Evolutionary conservation across 1,139 yeast species (phyloP).

Genomic region (Kodamaea fungicola): DNA sequence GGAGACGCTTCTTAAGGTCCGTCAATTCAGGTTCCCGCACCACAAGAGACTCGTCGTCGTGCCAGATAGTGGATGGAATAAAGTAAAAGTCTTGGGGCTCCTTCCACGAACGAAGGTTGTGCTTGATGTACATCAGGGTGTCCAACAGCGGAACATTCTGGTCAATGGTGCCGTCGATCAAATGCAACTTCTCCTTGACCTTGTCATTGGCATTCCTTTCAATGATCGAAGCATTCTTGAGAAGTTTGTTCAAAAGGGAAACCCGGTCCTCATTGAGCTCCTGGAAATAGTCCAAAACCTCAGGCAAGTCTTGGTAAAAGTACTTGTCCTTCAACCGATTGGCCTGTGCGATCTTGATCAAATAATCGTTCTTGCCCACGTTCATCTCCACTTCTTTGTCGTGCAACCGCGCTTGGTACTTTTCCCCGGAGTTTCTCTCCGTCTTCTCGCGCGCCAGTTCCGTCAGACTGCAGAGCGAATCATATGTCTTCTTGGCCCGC

Average conservation of each 20-base stretch:
- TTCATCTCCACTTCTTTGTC: conserved; percentile 81
- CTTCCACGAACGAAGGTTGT: conserved; percentile 70
- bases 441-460: conserved; percentile 76
- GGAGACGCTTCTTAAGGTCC: conserved; percentile 59
- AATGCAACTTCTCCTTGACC: conserved; percentile 49
- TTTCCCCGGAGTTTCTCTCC: conserved; percentile 56
- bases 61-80: conserved; percentile 93
- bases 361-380: conserved; percentile 74
- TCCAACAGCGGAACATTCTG: conserved; percentile 77
- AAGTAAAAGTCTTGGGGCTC: conserved; percentile 86
- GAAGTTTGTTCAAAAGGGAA: conserved; percentile 63
- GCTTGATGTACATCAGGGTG: conserved; percentile 89
- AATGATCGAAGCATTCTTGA: conserved; percentile 59
- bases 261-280: conserved; percentile 81
- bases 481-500: conserved; percentile 73
- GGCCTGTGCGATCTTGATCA: conserved; percentile 77
- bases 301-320: conserved; percentile 92
- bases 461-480: conserved; percentile 73
- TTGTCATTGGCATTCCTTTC: conserved; percentile 60
- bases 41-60: conserved; percentile 82
- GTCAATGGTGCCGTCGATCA: conserved; percentile 55
- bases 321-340: conserved; percentile 91
- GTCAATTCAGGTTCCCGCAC: conserved; percentile 62
- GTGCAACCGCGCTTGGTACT: conserved; percentile 52
- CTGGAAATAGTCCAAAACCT: conserved; percentile 80